These are phyloP conservation scores for Phytophthora niederhauseri DNA, from an alignment of 352 stramenopile genomes.

Conservation along the genomic window DNA sequence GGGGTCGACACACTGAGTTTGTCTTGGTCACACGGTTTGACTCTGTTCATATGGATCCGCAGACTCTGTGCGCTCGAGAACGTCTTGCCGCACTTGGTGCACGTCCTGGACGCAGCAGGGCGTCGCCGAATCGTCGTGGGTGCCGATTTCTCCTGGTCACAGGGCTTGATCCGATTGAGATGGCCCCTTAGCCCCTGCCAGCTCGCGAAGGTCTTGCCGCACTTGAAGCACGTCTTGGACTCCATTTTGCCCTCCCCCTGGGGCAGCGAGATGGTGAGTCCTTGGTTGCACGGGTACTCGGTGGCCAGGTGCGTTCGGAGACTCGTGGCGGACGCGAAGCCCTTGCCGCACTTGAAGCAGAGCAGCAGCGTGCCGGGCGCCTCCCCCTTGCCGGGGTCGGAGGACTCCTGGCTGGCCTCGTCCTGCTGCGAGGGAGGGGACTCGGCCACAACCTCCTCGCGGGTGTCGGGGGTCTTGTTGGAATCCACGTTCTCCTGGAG, in stretches of 20 bases:
- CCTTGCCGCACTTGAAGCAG: conserved; percentile 26
- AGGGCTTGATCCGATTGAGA: conserved; percentile 36
- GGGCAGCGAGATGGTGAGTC: not conserved
- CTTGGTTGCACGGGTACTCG: conserved; percentile 19
- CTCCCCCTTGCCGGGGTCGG: conserved; percentile 2
- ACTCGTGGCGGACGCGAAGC: conserved; percentile 14
- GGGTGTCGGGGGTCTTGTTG: conserved; percentile 8
- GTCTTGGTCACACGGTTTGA: conserved; percentile 35
- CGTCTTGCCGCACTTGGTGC: conserved; percentile 33
- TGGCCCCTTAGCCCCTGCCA: conserved; percentile 34
- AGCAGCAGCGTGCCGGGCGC: not conserved
- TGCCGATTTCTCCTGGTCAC: conserved; percentile 30
- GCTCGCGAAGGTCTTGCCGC: conserved; percentile 38
- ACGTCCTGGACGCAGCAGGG: conserved; percentile 23
- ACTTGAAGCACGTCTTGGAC: conserved; percentile 36
- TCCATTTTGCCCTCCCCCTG: conserved; percentile 14
- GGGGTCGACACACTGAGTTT: not conserved
- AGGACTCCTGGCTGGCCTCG: conserved; percentile 4
- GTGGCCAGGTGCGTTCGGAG: conserved; percentile 25
- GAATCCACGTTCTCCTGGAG: conserved; percentile 19
- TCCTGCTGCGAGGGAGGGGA: conserved; percentile 23
- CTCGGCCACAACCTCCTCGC: conserved; percentile 21
- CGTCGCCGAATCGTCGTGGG: conserved; percentile 13
- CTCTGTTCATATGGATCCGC: conserved; percentile 36
- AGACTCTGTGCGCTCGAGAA: conserved; percentile 41